phyloP scores from a whole-genome alignment of 495 filamentous ascomycete species.

The Cairneyella variabilis region DNA sequence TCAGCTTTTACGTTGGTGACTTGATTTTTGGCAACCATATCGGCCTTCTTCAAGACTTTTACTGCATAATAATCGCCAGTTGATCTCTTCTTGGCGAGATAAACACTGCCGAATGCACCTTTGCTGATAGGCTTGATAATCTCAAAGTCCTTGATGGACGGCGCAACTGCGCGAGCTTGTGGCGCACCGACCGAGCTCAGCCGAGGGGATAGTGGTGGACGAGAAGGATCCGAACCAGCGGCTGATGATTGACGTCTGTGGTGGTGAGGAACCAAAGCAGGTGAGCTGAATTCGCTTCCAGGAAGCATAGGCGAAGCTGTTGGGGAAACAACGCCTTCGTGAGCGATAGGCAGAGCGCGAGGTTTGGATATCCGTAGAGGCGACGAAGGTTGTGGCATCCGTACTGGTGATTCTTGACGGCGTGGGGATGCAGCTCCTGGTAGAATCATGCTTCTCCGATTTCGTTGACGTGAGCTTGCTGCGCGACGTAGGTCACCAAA shows the following conservation, averaged over 20 bases:
- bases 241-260: conserved; percentile 93
- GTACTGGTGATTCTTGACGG: conserved; percentile 81
- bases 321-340: conserved; percentile 77
- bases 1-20: conserved; percentile 99
- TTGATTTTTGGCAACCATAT: conserved; percentile 99
- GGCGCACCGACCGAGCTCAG: conserved; percentile 71
- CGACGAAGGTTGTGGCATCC: conserved; percentile 70
- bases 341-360: conserved; percentile 62
- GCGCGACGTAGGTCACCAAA: conserved; percentile 63
- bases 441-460: conserved; percentile 78
- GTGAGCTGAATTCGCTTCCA: conserved; percentile 74
- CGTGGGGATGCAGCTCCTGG: conserved; percentile 71
- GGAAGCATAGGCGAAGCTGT: conserved; percentile 84
- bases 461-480: conserved; percentile 68
- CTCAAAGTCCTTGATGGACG: conserved; percentile 98
- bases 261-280: conserved; percentile 57
- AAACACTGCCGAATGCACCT: conserved; percentile 96
- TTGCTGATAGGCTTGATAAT: conserved; percentile 99
- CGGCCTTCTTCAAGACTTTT: conserved; percentile 96
- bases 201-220: conserved; percentile 76
- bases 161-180: conserved; percentile 72
- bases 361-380: conserved; percentile 85
- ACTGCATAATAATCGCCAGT: conserved; percentile 98
- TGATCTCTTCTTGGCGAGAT: conserved; percentile 95
- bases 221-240: conserved; percentile 64